A percentile compares a stretch with the other conserved stretches of the same genome.
These are phyloP conservation scores for Cordyceps militaris DNA, from an alignment of 2,329 filamentous ascomycete genomes.

Conservation along the genomic window DNA sequence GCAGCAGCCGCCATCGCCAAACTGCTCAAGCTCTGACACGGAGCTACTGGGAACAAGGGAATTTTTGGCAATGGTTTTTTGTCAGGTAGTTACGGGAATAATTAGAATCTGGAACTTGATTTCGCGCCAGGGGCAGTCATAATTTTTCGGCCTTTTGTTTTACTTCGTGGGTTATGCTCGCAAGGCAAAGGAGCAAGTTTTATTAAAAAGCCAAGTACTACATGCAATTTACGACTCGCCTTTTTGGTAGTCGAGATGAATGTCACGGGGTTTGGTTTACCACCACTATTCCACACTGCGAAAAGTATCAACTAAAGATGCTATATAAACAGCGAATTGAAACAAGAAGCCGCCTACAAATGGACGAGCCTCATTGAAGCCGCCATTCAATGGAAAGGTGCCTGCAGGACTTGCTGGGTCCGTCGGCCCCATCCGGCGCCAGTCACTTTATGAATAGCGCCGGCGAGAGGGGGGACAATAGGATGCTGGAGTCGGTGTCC, in stretches of 20 bases:
- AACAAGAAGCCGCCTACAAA: no score
- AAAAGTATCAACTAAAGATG: neutral
- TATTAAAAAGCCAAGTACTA: neutral
- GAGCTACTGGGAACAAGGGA: no score
- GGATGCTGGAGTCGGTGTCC: neutral
- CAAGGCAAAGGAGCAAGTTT: neutral
- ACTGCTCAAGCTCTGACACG: no score
- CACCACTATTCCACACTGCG: neutral
- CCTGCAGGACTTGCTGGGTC: neutral
- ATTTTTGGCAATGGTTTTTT: neutral
- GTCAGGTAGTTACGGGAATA: neutral
- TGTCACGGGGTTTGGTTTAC: neutral
- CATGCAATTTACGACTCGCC: neutral
- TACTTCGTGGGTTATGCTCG: neutral
- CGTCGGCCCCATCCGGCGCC: neutral
- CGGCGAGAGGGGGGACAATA: slow-evolving; percentile 1
- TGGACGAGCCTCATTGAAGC: neutral
- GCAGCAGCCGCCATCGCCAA: no score
- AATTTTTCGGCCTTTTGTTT: neutral
- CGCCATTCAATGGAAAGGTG: neutral
- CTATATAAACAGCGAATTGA: no score
- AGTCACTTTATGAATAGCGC: slow-evolving; percentile 4
- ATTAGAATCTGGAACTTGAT: neutral
- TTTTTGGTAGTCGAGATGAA: neutral
- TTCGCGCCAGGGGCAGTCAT: neutral